These are phyloP conservation scores for Collybia sordida DNA, from an alignment of 768 basidiomycete species.

Conservation along the genomic window DNA sequence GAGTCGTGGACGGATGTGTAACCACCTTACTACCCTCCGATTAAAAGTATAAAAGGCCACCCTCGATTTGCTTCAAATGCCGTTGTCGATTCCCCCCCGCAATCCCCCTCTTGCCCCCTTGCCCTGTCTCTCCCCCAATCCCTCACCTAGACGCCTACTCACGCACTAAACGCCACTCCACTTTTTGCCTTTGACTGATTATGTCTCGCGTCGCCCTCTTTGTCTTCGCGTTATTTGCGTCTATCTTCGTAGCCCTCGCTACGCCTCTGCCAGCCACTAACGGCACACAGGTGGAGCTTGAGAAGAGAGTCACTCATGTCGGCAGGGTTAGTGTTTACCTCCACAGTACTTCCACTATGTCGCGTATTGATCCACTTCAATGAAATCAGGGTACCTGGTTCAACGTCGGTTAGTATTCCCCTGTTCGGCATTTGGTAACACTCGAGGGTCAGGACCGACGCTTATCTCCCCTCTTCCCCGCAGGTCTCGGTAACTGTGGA, in stretches of 20 bases:
- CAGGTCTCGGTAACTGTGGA: constrained; percentile 65
- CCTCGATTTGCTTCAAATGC: constrained; percentile 18
- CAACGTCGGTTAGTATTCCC: constrained; percentile 38
- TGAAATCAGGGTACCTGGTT: constrained; percentile 66
- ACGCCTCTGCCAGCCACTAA: constrained; percentile 42
- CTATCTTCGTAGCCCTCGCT: constrained; percentile 41
- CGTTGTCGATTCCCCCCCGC: constrained; percentile 11
- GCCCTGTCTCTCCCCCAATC: constrained; percentile 4
- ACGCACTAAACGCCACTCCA: constrained; percentile 7
- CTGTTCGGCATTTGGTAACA: not conserved
- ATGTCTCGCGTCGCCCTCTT: constrained; percentile 41
- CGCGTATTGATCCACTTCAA: constrained; percentile 8
- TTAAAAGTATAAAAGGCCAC: constrained; percentile 19
- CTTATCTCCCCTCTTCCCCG: constrained; percentile 3
- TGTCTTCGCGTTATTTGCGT: constrained; percentile 39
- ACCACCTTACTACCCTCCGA: constrained; percentile 6
- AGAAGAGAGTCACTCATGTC: constrained; percentile 50
- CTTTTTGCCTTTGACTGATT: constrained; percentile 11
- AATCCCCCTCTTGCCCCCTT: constrained; percentile 14
- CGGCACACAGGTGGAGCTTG: constrained; percentile 30
- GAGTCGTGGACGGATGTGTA: not conserved
- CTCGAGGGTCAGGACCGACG: constrained; percentile 4
- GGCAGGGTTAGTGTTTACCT: constrained; percentile 50
- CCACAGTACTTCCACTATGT: constrained; percentile 1
- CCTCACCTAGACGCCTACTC: not conserved